These are phyloP conservation scores for Nicotiana tabacum DNA, from an alignment of 257 asterid species.

Conservation along the genomic window DNA sequence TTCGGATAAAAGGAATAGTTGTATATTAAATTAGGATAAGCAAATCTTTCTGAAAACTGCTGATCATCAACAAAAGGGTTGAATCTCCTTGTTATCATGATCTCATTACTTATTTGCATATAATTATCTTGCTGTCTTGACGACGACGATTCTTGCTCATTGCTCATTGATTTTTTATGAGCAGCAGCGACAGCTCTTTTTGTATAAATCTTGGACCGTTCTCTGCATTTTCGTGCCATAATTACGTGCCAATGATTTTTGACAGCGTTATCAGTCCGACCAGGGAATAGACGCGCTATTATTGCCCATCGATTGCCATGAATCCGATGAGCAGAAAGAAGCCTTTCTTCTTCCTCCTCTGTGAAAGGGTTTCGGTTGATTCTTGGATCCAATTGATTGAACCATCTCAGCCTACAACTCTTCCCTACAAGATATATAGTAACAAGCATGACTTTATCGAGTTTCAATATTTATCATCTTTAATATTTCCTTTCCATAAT, in stretches of 20 bases:
- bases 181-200: background rate
- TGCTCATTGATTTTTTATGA: background rate
- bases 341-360: conserved; percentile 39
- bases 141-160: background rate
- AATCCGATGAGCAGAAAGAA: conserved; percentile 33
- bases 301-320: conserved; percentile 51
- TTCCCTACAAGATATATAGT: conserved; percentile 25
- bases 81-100: background rate
- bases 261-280: conserved; percentile 52
- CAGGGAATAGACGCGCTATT: conserved; percentile 41
- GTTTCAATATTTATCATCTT: background rate
- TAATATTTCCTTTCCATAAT: background rate
- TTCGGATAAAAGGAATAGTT: background rate
- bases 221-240: conserved; percentile 37
- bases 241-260: conserved; percentile 56
- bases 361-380: conserved; percentile 39
- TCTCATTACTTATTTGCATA: background rate
- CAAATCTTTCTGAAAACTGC: background rate
- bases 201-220: conserved; percentile 23
- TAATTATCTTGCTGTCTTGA: background rate
- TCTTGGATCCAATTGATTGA: conserved; percentile 49
- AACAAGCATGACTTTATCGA: background rate
- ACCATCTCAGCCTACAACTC: conserved; percentile 60
- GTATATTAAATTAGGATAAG: background rate
- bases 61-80: background rate